Base-by-base conservation (phyloP, 768 basidiomycete species). In the Flagelloscypha sp. region DNA sequence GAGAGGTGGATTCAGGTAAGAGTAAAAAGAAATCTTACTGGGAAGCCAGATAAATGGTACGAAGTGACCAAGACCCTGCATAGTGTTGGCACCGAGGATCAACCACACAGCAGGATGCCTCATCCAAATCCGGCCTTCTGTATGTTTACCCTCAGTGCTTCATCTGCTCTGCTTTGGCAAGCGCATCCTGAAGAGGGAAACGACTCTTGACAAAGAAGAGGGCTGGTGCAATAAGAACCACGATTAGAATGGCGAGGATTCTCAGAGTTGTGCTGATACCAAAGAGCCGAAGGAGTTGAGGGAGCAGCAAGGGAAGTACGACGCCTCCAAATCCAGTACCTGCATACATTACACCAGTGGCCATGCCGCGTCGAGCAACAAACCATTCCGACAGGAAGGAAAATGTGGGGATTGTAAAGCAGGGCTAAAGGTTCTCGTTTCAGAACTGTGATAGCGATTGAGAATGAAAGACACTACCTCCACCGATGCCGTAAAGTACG, bases 401-500 rank as follows among this genome's bases (percentile, higher is more conserved):
- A n/a, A 3, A 50, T 36, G 27, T 38, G 34, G 9, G 49, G 43
- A 12, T 38, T 33, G 32, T 49, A 50, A n/a, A 50, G 22, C 24
- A 49, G 18, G 10, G 39, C 47, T 48, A 24, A 18, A 33, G 12
- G 35, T 6, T n/a, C 4, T 17, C 12, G 38, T 25, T 17, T 7
- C 24, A 19, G 10, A 11, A 17, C 17, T 10, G 23, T 17, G 11
- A 7, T 6, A 22, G 17, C 24, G 18, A 13, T 16, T 18, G 38
- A 31, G n/a, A 21, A 20, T n/a, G n/a, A n/a, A n/a, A n/a, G 16
- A 13, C 30, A 36, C 18, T 17, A 46, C 42, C 25, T 18, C 52
- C 58, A 16, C 53, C 58, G 12, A 59, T 45, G 12, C 47, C 58
- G 28, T 59, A 56, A 12, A 54, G 23, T 9, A 53, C 48, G 23